Conservation (phyloP, 495 filamentous ascomycete genomes). For the Penicillium argentinense region DNA sequence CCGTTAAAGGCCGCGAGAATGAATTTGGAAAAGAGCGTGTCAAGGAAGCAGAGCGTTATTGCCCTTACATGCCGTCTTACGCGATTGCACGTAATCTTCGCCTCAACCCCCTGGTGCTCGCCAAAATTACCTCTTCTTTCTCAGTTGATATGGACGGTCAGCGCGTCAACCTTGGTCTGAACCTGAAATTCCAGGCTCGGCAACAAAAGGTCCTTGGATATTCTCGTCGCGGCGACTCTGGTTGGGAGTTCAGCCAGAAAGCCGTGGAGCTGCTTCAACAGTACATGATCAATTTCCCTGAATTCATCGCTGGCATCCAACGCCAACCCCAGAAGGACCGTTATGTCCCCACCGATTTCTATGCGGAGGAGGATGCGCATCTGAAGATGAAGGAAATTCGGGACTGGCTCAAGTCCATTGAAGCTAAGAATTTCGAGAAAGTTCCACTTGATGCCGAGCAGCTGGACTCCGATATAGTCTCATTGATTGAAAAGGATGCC, state of each 20-base stretch:
- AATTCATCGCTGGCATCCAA: conserved; percentile 87
- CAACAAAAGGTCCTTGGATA: conserved; percentile 97
- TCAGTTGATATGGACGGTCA: conserved; percentile 74
- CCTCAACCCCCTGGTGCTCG: conserved; percentile 82
- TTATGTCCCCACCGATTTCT: conserved; percentile 85
- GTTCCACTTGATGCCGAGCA: conserved; percentile 95
- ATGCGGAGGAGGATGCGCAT: conserved; percentile 63
- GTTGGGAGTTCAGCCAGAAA: conserved; percentile 94
- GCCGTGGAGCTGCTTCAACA: conserved; percentile 75
- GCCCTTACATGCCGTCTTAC: conserved; percentile 82
- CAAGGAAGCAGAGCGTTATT: conserved; percentile 59
- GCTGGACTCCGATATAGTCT: conserved; percentile 86
- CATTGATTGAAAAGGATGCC: conserved; percentile 74
- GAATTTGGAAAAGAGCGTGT: conserved; percentile 81
- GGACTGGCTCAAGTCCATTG: conserved; percentile 85
- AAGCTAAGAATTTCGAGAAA: conserved; percentile 86
- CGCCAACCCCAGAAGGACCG: conserved; percentile 69
- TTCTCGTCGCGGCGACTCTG: conserved; percentile 75
- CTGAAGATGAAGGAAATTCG: conserved; percentile 76
- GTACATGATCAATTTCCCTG: conserved; percentile 93
- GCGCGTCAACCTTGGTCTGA: conserved; percentile 86
- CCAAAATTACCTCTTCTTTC: conserved; percentile 94
- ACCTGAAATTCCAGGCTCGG: conserved; percentile 93
- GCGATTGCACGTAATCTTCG: conserved; percentile 76
- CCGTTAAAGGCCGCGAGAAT: conserved; percentile 65